These are phyloP conservation scores for Colletotrichum simmondsii DNA, from an alignment of 2,329 filamentous ascomycete species.

Conservation along the genomic window DNA sequence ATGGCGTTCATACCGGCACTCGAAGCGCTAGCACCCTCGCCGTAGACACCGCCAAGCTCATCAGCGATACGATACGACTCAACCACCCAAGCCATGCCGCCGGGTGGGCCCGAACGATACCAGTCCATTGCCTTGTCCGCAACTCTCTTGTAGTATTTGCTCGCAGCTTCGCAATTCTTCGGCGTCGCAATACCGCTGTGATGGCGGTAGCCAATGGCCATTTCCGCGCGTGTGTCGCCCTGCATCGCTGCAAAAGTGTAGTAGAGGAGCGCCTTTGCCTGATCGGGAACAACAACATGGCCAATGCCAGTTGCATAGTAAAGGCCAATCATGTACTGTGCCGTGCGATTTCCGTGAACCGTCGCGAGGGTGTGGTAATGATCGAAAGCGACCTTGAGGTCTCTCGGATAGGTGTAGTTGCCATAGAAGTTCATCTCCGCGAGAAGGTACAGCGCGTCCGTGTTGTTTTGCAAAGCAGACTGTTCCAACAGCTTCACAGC, in stretches of 20 bases:
- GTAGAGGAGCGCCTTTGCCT: constrained; percentile 91
- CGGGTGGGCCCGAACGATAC: constrained; percentile 90
- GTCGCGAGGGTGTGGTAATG: constrained; percentile 84
- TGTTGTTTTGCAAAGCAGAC: constrained; percentile 67
- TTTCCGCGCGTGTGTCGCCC: constrained; percentile 87
- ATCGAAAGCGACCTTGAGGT: constrained; percentile 82
- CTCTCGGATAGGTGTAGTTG: constrained; percentile 87
- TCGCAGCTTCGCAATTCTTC: constrained; percentile 85
- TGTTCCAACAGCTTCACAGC: constrained; percentile 64
- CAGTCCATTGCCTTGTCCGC: constrained; percentile 93
- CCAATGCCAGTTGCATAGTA: constrained; percentile 96
- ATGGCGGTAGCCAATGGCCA: constrained; percentile 91
- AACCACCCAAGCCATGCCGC: constrained; percentile 80
- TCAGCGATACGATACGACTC: constrained; percentile 91
- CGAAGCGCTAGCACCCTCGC: constrained; percentile 90
- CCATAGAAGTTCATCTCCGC: constrained; percentile 98
- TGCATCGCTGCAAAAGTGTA: constrained; percentile 92
- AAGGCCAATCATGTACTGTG: constrained; percentile 94
- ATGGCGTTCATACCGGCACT: constrained; percentile 88
- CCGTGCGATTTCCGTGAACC: constrained; percentile 86
- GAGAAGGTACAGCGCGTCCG: constrained; percentile 88
- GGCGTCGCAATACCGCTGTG: constrained; percentile 86
- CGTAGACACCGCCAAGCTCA: constrained; percentile 91
- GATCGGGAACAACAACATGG: constrained; percentile 81
- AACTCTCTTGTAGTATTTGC: constrained; percentile 90